Conservation (phyloP, 2,329 filamentous ascomycete species). For the Fusarium irregulare region DNA sequence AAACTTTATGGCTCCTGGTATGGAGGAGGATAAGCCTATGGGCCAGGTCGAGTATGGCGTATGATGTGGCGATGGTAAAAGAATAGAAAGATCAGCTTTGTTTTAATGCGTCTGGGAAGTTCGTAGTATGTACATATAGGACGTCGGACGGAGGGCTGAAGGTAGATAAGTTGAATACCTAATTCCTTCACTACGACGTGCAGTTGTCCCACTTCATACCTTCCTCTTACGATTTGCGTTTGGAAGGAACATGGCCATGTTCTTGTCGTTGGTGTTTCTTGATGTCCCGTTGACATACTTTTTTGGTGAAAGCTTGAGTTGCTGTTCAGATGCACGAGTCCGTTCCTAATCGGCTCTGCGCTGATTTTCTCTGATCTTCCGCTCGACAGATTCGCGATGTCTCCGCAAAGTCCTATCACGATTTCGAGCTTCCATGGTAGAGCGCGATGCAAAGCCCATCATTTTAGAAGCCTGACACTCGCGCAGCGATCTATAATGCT, state of each 20-base stretch:
- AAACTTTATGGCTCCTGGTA: slow-evolving; percentile 81
- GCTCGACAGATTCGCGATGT: slow-evolving; percentile 31
- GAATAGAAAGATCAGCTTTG: slow-evolving; percentile 52
- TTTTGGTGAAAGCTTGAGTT: background rate
- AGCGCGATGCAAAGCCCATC: slow-evolving; percentile 36
- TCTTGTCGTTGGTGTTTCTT: slow-evolving; percentile 5
- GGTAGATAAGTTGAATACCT: slow-evolving; percentile 49
- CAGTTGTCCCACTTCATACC: slow-evolving; percentile 8
- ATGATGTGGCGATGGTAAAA: slow-evolving; percentile 55
- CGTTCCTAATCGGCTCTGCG: slow-evolving; percentile 34
- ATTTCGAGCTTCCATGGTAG: slow-evolving; percentile 33
- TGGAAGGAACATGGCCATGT: slow-evolving; percentile 36
- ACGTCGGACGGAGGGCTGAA: slow-evolving; percentile 46
- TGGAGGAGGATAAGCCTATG: slow-evolving; percentile 70
- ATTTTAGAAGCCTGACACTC: slow-evolving; percentile 39
- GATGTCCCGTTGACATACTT: slow-evolving; percentile 27
- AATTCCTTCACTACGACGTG: slow-evolving; percentile 39
- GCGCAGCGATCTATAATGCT: slow-evolving; percentile 28
- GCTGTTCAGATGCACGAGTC: slow-evolving; percentile 8
- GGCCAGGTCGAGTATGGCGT: slow-evolving; percentile 70
- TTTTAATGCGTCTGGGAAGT: slow-evolving; percentile 49
- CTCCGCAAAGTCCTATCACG: slow-evolving; percentile 43
- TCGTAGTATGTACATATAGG: slow-evolving; percentile 56
- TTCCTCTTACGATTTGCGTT: slow-evolving; percentile 25
- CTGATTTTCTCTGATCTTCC: slow-evolving; percentile 41